phyloP scores from a whole-genome alignment of 495 filamentous ascomycete genomes.

The Pyrenula aspistea region DNA sequence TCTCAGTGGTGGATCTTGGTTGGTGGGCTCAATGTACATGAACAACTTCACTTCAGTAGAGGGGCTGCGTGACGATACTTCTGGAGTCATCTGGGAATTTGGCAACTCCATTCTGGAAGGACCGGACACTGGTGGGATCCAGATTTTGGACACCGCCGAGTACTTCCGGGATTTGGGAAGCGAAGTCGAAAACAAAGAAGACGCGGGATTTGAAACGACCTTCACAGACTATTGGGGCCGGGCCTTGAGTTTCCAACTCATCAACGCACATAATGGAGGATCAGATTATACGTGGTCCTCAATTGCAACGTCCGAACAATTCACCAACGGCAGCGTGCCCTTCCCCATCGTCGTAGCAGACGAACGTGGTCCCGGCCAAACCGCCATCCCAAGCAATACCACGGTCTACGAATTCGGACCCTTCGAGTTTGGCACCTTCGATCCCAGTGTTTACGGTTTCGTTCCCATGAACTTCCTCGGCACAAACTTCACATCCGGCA shows the following conservation, averaged over 20 bases:
- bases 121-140: constrained; percentile 38
- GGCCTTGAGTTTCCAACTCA: constrained; percentile 70
- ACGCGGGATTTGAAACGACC: constrained; percentile 62
- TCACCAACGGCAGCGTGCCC: constrained; percentile 58
- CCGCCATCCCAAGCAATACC: constrained; percentile 57
- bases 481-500: constrained; percentile 62
- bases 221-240: constrained; percentile 84
- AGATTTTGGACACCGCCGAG: constrained; percentile 34
- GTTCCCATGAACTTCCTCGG: constrained; percentile 64
- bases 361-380: constrained; percentile 52
- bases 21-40: constrained; percentile 70
- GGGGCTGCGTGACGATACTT: constrained; percentile 42
- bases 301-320: constrained; percentile 56
- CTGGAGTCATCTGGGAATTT: constrained; percentile 61
- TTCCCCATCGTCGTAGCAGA: constrained; percentile 78
- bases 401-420: constrained; percentile 84
- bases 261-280: constrained; percentile 68
- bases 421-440: constrained; percentile 74
- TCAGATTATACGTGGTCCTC: constrained; percentile 79
- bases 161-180: constrained; percentile 58
- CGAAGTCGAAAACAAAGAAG: constrained; percentile 50
- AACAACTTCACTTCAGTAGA: constrained; percentile 83
- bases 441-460: constrained; percentile 73
- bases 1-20: constrained; percentile 79
- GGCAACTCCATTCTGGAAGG: constrained; percentile 65